Base-by-base conservation (phyloP, 345 rosid species). In the Corchorus olitorius region DNA sequence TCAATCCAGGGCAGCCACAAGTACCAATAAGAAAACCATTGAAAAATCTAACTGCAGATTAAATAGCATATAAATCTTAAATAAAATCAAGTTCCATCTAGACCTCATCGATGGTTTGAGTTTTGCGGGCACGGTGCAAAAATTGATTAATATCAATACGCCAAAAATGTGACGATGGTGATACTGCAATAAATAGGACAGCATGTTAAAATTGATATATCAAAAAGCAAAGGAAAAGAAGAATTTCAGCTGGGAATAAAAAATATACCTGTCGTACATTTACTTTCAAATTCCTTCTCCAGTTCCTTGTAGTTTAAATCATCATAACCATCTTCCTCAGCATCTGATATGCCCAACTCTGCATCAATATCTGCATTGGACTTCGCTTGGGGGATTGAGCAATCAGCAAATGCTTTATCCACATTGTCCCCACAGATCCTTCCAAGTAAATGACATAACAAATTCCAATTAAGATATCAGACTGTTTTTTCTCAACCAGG, bases 61-160 rank as follows among this genome's bases (percentile, higher is more conserved):
- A 56, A 56, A 55, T 65, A 17, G 14, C 35, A 39, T 64, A 52
- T 45, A 50, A 62, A n/a, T n/a, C 33, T 9, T 33, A 8, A 52
- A 75, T 5, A 8, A 75, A 75, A 82, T 6, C 41, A 67, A 62
- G 72, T 82, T 65, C 75, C 46, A 70, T 72, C 48, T 79, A 17
- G 55, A 96, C 99, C 98, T 96, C 99, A 74, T 96, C 99, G 35
- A 96, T 96, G 76, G 94, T 89, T 84, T 92, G 99, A 74, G 87
- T 84, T 88, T 88, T 93, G 73, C 95, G 93, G 72, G 84, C 82
- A 64, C 99, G 94, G 81, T 92, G 98, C 86, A 91, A 87, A 85
- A 88, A 96, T 83, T 90, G 87, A 77, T 96, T 96, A 63, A 90
- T 81, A 77, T 87, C 75, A 69, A 93, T 89, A 76, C 84, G 93